These are phyloP conservation scores for Hyparrhenia diplandra DNA, from an alignment of 176 grass and related monocot genomes.

Conservation along the genomic window DNA sequence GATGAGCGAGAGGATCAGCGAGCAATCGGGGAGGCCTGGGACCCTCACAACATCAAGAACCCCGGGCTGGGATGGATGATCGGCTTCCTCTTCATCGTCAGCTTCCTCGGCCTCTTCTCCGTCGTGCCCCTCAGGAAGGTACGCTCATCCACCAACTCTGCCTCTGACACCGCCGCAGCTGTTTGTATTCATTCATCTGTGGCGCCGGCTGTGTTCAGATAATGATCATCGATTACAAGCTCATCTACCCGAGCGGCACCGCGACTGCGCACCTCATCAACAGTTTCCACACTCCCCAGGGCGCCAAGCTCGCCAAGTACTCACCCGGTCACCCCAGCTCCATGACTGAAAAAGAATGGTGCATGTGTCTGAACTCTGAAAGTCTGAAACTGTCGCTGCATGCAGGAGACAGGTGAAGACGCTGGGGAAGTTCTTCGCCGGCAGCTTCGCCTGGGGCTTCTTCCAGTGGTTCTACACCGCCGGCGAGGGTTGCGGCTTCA, in stretches of 20 bases:
- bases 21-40: conserved; percentile 23
- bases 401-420: conserved; percentile 56
- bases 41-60: conserved; percentile 39
- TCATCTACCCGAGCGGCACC: conserved; percentile 74
- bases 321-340: too few species aligned
- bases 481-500: conserved; percentile 58
- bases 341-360: too few species aligned
- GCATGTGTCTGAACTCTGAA: background rate
- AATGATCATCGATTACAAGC: conserved; percentile 78
- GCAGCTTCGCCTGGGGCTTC: conserved; percentile 66
- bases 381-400: background rate
- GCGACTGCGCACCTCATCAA: conserved; percentile 81
- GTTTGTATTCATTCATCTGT: background rate
- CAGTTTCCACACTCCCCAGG: conserved; percentile 74
- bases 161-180: background rate
- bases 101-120: conserved; percentile 55
- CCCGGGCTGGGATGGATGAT: conserved; percentile 55
- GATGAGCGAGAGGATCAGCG: conserved; percentile 43
- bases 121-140: conserved; percentile 58
- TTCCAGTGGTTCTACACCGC: conserved; percentile 80
- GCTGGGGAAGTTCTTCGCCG: conserved; percentile 36
- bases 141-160: background rate
- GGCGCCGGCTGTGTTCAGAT: conserved; percentile 29
- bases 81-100: conserved; percentile 56
- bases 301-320: too few species aligned